Base-by-base conservation (phyloP, 1,284 basidiomycete genomes). In the Schizopora paradoxa region DNA sequence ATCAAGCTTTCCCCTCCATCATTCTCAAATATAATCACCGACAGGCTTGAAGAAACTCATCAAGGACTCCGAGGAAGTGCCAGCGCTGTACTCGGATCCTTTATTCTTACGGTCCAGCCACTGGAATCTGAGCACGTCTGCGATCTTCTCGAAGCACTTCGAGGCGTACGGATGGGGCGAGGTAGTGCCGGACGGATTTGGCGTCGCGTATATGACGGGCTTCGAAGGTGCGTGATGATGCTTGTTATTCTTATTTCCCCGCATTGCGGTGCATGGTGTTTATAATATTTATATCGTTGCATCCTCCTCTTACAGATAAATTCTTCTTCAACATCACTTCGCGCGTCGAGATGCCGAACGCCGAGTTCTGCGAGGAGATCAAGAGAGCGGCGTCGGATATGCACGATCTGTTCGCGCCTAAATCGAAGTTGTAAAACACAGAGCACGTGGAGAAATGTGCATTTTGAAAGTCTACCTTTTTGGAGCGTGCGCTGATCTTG, bases 91-190 rank as follows among this genome's bases (percentile, higher is more conserved):
- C 64, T 63, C 68, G 8, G 88, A 94, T 61, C 78, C 86, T 1
- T 70, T 92, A 6, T 80, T 78, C 58, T 65, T 69, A 48, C 73
- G 83, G 7, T 76, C 80, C 22, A 79, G 74, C 37, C 68, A 79
- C 51, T 89, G 86, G 86, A 75, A 77, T 4, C 64, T 90, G 48
- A 88, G 85, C 59, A 95, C 91, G n/a, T 90, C 86, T 32, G 86
- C 90, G 18, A 76, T 95, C 43, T 91, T 86, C 62, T 88, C 86
- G 18, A 82, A 82, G 51, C 77, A 86, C 58, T 83, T 94, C 58
- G 72, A 73, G 37, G 81, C 76, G 18, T 94, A 93, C 65, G 91
- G 91, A 26, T 92, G 86, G 84, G 89, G 88, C 43, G 87, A 89
- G 70, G 79, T 91, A 46, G 82, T 87, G 11, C 79, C 82, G 1